These are phyloP conservation scores for Cyberlindnera xylosilytica DNA, from an alignment of 805 yeast genomes.

Conservation along the genomic window DNA sequence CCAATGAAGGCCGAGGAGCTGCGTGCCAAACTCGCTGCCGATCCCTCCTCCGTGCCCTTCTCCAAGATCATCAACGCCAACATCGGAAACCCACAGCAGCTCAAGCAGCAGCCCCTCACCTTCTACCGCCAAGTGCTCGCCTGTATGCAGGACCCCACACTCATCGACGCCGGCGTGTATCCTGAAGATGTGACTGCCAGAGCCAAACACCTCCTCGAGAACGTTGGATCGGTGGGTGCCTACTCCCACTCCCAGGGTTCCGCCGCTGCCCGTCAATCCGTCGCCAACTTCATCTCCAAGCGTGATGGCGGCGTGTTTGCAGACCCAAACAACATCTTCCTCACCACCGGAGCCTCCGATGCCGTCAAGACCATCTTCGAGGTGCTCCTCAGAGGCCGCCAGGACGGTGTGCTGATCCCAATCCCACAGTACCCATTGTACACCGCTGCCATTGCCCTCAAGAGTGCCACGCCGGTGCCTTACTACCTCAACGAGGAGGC, in stretches of 20 bases:
- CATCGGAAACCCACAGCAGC: constrained; percentile 97
- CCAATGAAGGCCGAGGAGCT: constrained; percentile 93
- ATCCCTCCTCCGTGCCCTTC: constrained; percentile 71
- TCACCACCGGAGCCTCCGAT: constrained; percentile 93
- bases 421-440: constrained; percentile 98
- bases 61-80: constrained; percentile 79
- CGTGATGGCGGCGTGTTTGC: constrained; percentile 79
- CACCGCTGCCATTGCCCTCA: constrained; percentile 89
- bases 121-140: constrained; percentile 91
- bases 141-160: constrained; percentile 77
- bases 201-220: constrained; percentile 56
- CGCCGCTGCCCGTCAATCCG: constrained; percentile 62
- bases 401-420: constrained; percentile 79
- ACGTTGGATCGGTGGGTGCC: constrained; percentile 87
- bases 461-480: constrained; percentile 78
- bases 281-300: constrained; percentile 72
- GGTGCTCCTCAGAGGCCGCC: constrained; percentile 61
- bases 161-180: constrained; percentile 40
- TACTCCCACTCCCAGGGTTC: constrained; percentile 94
- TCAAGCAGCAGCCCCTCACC: constrained; percentile 92
- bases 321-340: constrained; percentile 67
- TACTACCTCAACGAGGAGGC: constrained; percentile 79
- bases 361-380: constrained; percentile 82
- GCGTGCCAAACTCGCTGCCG: constrained; percentile 47
- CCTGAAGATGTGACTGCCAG: constrained; percentile 73